Percentiles rank a stretch among this genome's conserved stretches.
Conservation (phyloP, 164 flowering plant species). For the Macadamia tetraphylla region DNA sequence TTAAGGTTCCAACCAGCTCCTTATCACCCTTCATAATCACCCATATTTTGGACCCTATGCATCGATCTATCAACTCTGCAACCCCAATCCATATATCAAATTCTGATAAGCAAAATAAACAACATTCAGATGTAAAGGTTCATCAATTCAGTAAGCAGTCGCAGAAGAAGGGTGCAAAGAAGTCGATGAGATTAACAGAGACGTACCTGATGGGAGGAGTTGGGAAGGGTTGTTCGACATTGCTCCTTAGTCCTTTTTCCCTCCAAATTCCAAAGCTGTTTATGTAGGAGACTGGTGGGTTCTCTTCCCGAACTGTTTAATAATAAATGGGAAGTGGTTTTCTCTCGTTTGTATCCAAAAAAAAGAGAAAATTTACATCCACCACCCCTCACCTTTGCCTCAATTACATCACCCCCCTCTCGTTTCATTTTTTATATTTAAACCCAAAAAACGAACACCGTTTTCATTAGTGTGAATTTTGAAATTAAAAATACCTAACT, state of each 20-base stretch:
- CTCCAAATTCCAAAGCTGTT: too few species aligned
- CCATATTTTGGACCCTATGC: constrained; percentile 97
- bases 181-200: not conserved
- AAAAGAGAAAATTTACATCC: too few species aligned
- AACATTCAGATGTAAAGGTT: not conserved
- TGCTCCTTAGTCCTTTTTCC: not conserved
- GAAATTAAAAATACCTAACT: too few species aligned
- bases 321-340: too few species aligned
- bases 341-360: too few species aligned
- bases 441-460: too few species aligned
- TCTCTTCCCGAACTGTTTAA: too few species aligned
- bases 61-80: constrained; percentile 92
- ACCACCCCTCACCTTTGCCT: too few species aligned
- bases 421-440: too few species aligned
- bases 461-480: too few species aligned
- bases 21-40: constrained; percentile 99
- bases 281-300: too few species aligned
- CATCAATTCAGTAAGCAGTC: not conserved
- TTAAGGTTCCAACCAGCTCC: constrained; percentile 92
- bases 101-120: not conserved
- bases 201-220: constrained; percentile 68
- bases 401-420: too few species aligned
- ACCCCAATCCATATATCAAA: constrained; percentile 8
- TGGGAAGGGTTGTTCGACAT: constrained; percentile 84
- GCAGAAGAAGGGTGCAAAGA: not conserved